Base-by-base conservation (phyloP, 306 rosid genomes). In the Ormosia emarginata region DNA sequence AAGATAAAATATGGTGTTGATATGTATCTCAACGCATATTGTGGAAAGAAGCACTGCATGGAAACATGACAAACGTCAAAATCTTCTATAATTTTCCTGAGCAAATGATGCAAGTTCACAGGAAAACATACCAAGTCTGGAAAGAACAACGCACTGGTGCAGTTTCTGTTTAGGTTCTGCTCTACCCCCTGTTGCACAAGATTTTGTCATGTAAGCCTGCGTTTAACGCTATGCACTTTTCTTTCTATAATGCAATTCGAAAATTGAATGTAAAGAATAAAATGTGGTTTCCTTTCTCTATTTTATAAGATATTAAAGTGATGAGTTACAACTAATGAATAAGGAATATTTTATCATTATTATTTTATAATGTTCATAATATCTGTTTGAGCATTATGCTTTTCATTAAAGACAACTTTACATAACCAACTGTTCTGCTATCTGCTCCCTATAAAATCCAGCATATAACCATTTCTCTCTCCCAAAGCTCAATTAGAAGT, bases 1-100 rank as follows among this genome's bases (percentile, higher is more conserved):
- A 92, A 87, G 83, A 90, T 85, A 81, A 92, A 90, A 83, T 86
- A 89, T 8, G 97, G 94, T 32, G 94, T 79, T 14, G 85, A 44
- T 80, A 86, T 90, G 84, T 85, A 89, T 78, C 57, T 77, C 87
- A 92, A 72, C 11, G 67, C 87, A 85, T 90, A 88, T 75, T 92
- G 92, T 2, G 94, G 97, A 87, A 92, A 90, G 88, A 90, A 84
- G 50, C 97, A 92, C 97, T 91, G 90, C 92, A 89, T 71, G 57
- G 56, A 34, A 85, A 75, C 57, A 73, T 30, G 18, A 61, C 1
- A 68, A 32, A 68, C 11, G 55, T 88, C 76, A 85, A 79, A 81
- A 67, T 58, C 32, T 71, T 50, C 34, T 63, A 67, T 3, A 63
- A 52, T 15, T 57, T 67, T 59, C 29, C 50, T 11, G 11, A 61